Evolutionary conservation across 495 filamentous ascomycete genomes (phyloP), one percentile per base, ranked within the genome.

Genomic region (Wilcoxina mikolae): DNA sequence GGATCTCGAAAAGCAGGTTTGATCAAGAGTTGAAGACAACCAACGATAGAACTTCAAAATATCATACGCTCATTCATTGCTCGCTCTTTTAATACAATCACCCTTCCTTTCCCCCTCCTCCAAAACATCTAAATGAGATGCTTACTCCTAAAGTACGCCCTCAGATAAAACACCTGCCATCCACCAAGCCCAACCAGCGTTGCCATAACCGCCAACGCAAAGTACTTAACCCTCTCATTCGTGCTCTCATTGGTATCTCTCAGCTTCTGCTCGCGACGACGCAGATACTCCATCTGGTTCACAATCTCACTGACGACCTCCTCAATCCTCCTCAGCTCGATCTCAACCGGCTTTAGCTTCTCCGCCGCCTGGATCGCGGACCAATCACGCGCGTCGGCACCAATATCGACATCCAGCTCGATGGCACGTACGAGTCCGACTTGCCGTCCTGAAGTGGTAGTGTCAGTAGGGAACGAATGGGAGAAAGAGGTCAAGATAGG

Each of bases 181-280:
- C 76, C 87, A 61, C 91, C 94, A 58, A 98, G 73, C 23, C 78
- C 84, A 55, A 95, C 76, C 58, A 98, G 74, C 76, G 95, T 86
- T 39, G 85, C 85, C 75, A 95, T 98, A 22, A 91, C 95, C 35
- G 81, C 80, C 68, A 95, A 84, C 1, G 88, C 89, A 69, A 98
- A 98, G 87, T 87, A 96, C 73, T 96, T 98, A 52, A 98, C 91
- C 53, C 91, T 79, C 70, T 87, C 90, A 72, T 98, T 98, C 52
- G 91, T 98, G 74, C 90, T 95, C 79, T 98, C 91, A 70, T 98
- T 98, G 61, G 91, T 98, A 74, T 98, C 91, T 63, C 91, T 77
- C 52, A 98, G 80, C 71, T 85, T 91, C 78, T 95, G 89, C 75
- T 98, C 91, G 61, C 91, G 77, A 5, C 71, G 67, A 53, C 93